These are phyloP conservation scores for Cytospora piceicola DNA, from an alignment of 2,329 filamentous ascomycete species.

Conservation along the genomic window DNA sequence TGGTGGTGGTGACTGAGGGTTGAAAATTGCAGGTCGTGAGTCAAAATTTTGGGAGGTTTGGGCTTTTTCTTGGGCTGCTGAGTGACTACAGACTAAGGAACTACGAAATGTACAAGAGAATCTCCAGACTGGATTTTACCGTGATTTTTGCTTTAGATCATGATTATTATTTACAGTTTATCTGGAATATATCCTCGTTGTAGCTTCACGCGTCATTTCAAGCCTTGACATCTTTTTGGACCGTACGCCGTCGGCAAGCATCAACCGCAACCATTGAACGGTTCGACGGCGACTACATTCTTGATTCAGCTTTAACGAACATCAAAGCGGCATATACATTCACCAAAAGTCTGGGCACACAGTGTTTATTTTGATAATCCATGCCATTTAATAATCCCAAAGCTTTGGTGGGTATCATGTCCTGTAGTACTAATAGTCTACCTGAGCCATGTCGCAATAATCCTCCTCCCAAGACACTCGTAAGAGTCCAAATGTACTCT, in stretches of 20 bases:
- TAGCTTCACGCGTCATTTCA: not conserved
- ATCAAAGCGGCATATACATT: not conserved
- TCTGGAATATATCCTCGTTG: not conserved
- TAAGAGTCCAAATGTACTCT: conserved; percentile 9
- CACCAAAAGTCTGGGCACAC: not conserved
- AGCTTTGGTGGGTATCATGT: conserved; percentile 25
- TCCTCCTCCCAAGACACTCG: conserved; percentile 6
- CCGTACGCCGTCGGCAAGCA: not conserved
- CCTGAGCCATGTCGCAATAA: conserved; percentile 19
- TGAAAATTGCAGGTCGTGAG: conserved; percentile 10
- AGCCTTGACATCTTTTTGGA: not conserved
- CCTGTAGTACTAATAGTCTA: conserved; percentile 24
- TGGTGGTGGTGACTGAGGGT: conserved; percentile 5
- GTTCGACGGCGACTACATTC: not conserved
- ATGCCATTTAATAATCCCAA: conserved; percentile 16
- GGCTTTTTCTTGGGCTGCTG: not conserved
- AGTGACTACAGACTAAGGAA: not conserved
- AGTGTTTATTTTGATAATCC: not conserved
- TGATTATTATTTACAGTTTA: not conserved
- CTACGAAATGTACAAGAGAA: not conserved
- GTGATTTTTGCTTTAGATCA: not conserved
- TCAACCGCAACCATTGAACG: not conserved
- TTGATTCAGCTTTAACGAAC: not conserved
- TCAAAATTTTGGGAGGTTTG: conserved; percentile 11
- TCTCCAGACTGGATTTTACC: not conserved